Percentiles rank a stretch among this genome's conserved stretches.
Conservation (phyloP, 495 filamentous ascomycete genomes). For the Bombardia bombarda region DNA sequence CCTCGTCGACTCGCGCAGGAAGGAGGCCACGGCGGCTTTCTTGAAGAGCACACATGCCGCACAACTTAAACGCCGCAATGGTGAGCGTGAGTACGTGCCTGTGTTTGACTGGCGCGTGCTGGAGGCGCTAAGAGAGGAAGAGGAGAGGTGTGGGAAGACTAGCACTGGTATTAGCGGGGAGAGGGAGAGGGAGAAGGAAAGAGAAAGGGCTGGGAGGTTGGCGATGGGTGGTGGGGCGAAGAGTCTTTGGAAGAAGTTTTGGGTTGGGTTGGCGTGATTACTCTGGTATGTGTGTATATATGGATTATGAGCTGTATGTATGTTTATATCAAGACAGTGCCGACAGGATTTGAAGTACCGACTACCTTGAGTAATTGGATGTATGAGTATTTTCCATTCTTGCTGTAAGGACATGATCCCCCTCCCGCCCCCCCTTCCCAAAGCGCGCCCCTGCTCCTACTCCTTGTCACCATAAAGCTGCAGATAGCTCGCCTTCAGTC, state of each 20-base stretch:
- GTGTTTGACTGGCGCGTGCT: slow-evolving; percentile 46
- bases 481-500: slow-evolving; percentile 68
- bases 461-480: slow-evolving; percentile 38
- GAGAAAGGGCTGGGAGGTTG: not conserved
- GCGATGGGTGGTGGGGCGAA: not conserved
- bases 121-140: slow-evolving; percentile 31
- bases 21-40: slow-evolving; percentile 31
- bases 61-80: slow-evolving; percentile 22
- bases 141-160: slow-evolving; percentile 15
- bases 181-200: too few species aligned
- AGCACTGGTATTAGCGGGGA: not conserved
- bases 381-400: too few species aligned
- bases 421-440: not conserved
- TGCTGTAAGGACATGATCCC: not conserved
- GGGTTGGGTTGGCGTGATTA: slow-evolving; percentile 17
- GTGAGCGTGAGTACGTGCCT: slow-evolving; percentile 30
- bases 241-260: slow-evolving; percentile 15
- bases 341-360: too few species aligned
- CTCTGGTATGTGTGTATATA: not conserved
- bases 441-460: not conserved
- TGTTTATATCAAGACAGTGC: too few species aligned
- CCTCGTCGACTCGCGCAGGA: slow-evolving; percentile 35
- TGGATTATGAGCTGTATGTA: too few species aligned
- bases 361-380: too few species aligned
- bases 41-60: slow-evolving; percentile 25